These are phyloP conservation scores for Chytriomyces hyalinus DNA, from an alignment of 192 early-diverging fungal genomes.

Conservation along the genomic window DNA sequence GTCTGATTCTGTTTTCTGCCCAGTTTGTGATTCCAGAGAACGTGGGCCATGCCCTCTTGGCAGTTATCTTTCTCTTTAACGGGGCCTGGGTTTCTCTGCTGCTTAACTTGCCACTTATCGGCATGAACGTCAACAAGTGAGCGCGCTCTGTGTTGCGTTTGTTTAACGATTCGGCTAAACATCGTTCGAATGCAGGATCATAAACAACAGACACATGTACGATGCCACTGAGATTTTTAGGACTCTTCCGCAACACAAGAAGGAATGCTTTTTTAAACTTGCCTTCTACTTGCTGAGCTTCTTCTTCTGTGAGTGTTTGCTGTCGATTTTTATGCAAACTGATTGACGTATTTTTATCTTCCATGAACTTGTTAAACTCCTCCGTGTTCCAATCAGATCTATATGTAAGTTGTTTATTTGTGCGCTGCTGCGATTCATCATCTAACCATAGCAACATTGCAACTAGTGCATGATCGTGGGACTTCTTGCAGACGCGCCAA, in stretches of 20 bases:
- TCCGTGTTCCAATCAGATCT: background rate
- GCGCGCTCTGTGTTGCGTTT: background rate
- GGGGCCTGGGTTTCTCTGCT: slow-evolving; percentile 87
- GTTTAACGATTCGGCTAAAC: background rate
- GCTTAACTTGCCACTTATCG: slow-evolving; percentile 85
- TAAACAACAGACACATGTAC: slow-evolving; percentile 87
- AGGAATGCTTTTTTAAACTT: slow-evolving; percentile 96
- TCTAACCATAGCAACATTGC: background rate
- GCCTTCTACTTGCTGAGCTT: slow-evolving; percentile 94
- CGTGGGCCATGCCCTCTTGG: slow-evolving; percentile 80
- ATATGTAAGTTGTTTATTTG: background rate
- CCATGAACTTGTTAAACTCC: background rate
- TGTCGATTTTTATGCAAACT: background rate
- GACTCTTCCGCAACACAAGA: slow-evolving; percentile 89
- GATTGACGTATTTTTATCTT: slow-evolving; percentile 6
- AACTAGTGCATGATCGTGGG: slow-evolving; percentile 30
- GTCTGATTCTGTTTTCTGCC: background rate
- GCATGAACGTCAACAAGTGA: slow-evolving; percentile 86
- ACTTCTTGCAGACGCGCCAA: slow-evolving; percentile 4
- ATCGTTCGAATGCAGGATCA: slow-evolving; percentile 60
- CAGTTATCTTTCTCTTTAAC: slow-evolving; percentile 81
- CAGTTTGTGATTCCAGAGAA: slow-evolving; percentile 97
- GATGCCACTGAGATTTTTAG: slow-evolving; percentile 99
- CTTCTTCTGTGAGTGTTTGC: slow-evolving; percentile 68
- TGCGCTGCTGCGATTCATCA: too few species aligned